These are phyloP conservation scores for Gelatoporia subvermispora DNA, from an alignment of 768 basidiomycete species.

Conservation along the genomic window DNA sequence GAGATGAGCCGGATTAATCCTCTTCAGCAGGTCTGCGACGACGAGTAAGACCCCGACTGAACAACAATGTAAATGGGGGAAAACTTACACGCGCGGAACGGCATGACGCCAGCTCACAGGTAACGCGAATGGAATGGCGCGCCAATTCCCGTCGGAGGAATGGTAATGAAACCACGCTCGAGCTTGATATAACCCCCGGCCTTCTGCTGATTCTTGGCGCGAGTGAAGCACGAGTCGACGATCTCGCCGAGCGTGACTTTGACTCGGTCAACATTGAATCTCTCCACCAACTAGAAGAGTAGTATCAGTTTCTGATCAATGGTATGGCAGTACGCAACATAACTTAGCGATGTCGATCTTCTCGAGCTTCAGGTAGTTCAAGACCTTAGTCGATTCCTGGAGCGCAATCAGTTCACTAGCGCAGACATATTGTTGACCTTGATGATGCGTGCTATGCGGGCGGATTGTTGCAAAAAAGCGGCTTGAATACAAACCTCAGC, in stretches of 20 bases:
- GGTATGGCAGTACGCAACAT: conserved; percentile 2
- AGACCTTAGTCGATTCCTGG: conserved; percentile 90
- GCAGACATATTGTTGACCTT: conserved; percentile 99
- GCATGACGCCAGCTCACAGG: conserved; percentile 97
- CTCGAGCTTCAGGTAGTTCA: conserved; percentile 94
- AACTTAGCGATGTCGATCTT: conserved; percentile 92
- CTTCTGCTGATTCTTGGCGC: conserved; percentile 73
- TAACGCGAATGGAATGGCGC: conserved; percentile 99
- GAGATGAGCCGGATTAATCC: conserved; percentile 87
- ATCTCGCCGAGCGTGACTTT: conserved; percentile 95
- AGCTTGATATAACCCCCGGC: conserved; percentile 87
- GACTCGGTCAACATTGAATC: conserved; percentile 85
- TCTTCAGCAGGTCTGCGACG: conserved; percentile 84
- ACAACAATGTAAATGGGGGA: background rate
- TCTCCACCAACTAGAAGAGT: conserved; percentile 72
- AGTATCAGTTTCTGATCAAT: background rate
- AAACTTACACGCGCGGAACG: conserved; percentile 88
- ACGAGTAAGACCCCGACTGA: conserved; percentile 1
- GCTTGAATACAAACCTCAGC: conserved; percentile 60
- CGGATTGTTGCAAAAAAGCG: background rate
- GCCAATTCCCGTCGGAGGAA: conserved; percentile 93
- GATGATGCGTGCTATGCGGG: conserved; percentile 7
- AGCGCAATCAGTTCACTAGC: conserved; percentile 93
- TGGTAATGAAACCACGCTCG: conserved; percentile 95
- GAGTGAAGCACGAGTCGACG: conserved; percentile 73